A percentile compares a stretch with the other conserved stretches of the same genome.
phyloP scores from a whole-genome alignment of 495 filamentous ascomycete species.

The Sabuloglossum arenarium region DNA sequence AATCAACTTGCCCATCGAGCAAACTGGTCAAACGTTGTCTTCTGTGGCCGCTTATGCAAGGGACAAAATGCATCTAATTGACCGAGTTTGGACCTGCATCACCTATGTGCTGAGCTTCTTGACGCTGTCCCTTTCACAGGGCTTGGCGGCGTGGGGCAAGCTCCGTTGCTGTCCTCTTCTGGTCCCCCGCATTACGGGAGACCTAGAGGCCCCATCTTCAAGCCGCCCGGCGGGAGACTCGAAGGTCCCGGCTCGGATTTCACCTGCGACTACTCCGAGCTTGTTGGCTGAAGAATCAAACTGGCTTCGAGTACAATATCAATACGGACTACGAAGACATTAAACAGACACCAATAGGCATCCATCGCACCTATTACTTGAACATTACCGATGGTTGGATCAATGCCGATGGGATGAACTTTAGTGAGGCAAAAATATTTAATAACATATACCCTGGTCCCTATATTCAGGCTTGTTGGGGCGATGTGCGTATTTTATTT shows the following conservation, averaged over 20 bases:
- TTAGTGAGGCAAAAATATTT: conserved; percentile 1
- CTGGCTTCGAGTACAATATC: conserved; percentile 23
- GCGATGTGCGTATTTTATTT: conserved; percentile 6
- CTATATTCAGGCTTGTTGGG: conserved; percentile 11
- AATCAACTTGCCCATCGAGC: not conserved
- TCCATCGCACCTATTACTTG: conserved; percentile 4
- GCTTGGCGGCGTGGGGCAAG: not conserved
- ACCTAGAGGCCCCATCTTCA: conserved; percentile 2
- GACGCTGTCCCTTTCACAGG: not conserved
- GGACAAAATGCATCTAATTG: not conserved
- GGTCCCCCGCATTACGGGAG: not conserved
- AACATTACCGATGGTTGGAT: conserved; percentile 3
- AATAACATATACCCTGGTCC: conserved; percentile 4
- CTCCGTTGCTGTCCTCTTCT: not conserved
- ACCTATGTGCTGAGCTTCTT: not conserved
- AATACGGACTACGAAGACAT: conserved; percentile 30
- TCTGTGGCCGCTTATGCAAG: not conserved
- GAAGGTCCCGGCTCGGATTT: not conserved
- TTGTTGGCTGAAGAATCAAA: not conserved
- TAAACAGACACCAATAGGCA: conserved; percentile 15
- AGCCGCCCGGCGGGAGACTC: conserved; percentile 1
- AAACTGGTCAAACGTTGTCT: not conserved
- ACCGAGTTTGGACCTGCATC: not conserved
- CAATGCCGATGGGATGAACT: conserved; percentile 4
- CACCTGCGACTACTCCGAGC: conserved; percentile 2